Base-by-base conservation (phyloP, 768 basidiomycete genomes). In the Rhizopogon salebrosus region DNA sequence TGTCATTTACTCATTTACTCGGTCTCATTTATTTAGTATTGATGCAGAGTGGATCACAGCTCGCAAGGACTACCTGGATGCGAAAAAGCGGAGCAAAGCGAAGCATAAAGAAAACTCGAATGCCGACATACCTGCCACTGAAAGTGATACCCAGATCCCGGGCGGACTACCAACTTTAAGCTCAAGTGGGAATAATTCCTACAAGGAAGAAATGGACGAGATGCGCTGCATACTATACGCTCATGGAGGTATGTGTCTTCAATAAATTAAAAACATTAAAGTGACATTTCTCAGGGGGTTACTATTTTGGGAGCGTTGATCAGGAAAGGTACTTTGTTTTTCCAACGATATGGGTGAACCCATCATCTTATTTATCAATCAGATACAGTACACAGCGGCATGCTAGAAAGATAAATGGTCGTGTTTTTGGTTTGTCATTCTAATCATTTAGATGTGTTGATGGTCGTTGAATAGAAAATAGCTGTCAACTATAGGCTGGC, bases 391-490 rank as follows among this genome's bases (percentile, higher is more conserved):
- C 92, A 41, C 88, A 92, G 65, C 80, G 93, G 22, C 82, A 84
- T 61, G 95, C 95, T 6, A 82, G 94, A 38, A 98, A 98, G 70
- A 92, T 92, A 66, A 91, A 85, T 54, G 95, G 95, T 1, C 81
- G 95, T 43, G 88, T 92, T 11, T 91, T 95, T 61, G 82, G 85
- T 84, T 61, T 38, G 77, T 62, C 20, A 22, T 54, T 26, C 16
- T 35, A 45, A n/a, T 3, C 3, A 6, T 18, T 8, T 18, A 2
- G 46, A 38, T 27, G 13, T 35, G 27, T 13, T 42, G 8, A 37
- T 53, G 20, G 57, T 45, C n/a, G 35, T 49, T 38, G 26, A 69
- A 50, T 58, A 61, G 58, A 48, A 13, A 29, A 10, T 54, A 89
- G 87, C 87, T 53, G 76, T 91, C 50, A 87, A 88, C 57, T 91